Conservation (phyloP, 352 stramenopile genomes). For the Phytophthora macrochlamydospora region DNA sequence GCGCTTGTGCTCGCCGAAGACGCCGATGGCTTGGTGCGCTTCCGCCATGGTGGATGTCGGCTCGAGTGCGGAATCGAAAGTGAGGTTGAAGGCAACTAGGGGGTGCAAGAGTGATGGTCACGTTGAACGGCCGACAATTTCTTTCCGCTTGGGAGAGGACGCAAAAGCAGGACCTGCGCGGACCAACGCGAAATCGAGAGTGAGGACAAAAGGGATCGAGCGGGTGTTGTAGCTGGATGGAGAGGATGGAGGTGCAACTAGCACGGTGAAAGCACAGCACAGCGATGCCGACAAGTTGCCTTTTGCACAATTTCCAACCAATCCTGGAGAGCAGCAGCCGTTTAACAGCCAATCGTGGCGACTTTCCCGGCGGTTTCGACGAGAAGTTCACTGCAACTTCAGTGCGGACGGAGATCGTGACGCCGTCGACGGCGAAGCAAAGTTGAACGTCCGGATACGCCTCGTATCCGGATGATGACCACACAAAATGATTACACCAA, state of each 20-base stretch:
- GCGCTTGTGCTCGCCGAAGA: constrained; percentile 89
- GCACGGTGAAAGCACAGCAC: background rate
- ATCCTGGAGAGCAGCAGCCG: background rate
- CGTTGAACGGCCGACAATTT: constrained; percentile 12
- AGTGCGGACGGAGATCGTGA: constrained; percentile 36
- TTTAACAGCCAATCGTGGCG: constrained; percentile 1
- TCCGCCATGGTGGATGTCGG: constrained; percentile 65
- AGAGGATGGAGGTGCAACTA: constrained; percentile 12
- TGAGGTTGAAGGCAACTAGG: constrained; percentile 19
- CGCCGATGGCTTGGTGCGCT: constrained; percentile 83
- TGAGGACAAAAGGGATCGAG: background rate
- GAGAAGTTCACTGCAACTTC: constrained; percentile 52
- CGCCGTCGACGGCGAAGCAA: constrained; percentile 50
- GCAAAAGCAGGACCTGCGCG: background rate
- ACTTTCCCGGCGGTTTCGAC: constrained; percentile 25
- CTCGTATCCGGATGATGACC: constrained; percentile 2
- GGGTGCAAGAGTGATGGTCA: constrained; percentile 14
- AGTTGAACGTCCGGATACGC: constrained; percentile 21
- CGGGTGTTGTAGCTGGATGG: background rate
- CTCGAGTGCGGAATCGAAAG: background rate
- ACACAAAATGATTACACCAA: background rate
- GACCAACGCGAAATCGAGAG: constrained; percentile 15
- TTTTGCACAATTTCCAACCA: background rate
- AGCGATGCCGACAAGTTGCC: too few species aligned
- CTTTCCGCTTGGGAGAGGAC: constrained; percentile 2